Evolutionary conservation across 139 green algal species (phyloP).

Genomic region (Mesotaenium endlicherianum): DNA sequence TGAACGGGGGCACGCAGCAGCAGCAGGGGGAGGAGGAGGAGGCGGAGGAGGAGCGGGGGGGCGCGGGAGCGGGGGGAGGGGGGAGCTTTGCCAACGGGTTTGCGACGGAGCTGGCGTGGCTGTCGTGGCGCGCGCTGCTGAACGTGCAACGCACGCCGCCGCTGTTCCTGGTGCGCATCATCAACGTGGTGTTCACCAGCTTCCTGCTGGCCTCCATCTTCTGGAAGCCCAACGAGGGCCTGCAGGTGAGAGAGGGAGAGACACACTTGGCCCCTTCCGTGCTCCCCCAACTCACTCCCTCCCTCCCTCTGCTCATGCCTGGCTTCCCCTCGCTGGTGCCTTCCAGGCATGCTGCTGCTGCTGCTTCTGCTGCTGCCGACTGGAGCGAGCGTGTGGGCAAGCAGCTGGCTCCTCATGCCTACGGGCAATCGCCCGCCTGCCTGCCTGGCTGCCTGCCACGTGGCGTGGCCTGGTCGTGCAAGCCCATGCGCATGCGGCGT

Average conservation of each 20-base stretch:
- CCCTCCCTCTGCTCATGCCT: neutral
- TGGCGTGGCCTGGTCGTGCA: neutral
- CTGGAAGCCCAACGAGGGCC: neutral
- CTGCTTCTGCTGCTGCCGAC: too few relatives aligned
- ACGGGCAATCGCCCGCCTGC: neutral
- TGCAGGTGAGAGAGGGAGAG: neutral
- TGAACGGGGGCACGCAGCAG: neutral
- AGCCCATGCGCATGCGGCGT: neutral
- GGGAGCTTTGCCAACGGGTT: constrained; percentile 6
- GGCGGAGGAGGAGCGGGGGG: too few relatives aligned
- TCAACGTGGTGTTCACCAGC: constrained; percentile 18
- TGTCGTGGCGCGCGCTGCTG: constrained; percentile 11
- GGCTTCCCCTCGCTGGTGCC: neutral
- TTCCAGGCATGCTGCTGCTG: neutral
- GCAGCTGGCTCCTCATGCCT: too few relatives aligned
- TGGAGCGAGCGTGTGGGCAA: too few relatives aligned
- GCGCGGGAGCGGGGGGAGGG: too few relatives aligned
- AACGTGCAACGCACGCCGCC: constrained; percentile 48
- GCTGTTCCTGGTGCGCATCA: constrained; percentile 48
- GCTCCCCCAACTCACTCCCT: neutral
- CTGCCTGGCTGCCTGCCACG: neutral
- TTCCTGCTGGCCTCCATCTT: constrained; percentile 39
- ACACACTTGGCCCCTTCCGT: neutral
- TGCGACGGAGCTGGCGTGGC: constrained; percentile 14
- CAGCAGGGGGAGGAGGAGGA: neutral